These are phyloP conservation scores for Bombardia bombarda DNA, from an alignment of 495 filamentous ascomycete species.

Conservation along the genomic window DNA sequence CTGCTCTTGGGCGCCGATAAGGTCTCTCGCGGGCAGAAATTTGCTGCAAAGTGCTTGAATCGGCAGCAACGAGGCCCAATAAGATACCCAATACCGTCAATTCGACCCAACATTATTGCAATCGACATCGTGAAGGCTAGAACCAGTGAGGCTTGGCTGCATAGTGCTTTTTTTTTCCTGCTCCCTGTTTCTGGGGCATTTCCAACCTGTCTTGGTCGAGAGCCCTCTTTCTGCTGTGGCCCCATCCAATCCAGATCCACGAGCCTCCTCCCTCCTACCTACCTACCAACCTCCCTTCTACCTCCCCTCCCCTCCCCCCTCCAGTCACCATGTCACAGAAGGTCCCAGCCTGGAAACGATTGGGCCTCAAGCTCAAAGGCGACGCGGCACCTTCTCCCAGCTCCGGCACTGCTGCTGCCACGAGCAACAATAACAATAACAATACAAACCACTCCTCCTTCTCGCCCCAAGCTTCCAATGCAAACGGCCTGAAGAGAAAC, in stretches of 20 bases:
- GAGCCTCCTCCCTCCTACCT: slow-evolving; percentile 10
- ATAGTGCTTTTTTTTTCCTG: not conserved
- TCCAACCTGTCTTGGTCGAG: slow-evolving; percentile 4
- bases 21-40: slow-evolving; percentile 23
- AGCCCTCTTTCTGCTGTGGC: not conserved
- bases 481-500: slow-evolving; percentile 31
- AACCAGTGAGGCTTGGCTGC: slow-evolving; percentile 6
- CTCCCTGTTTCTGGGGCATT: slow-evolving; percentile 4
- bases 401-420: slow-evolving; percentile 8
- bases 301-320: slow-evolving; percentile 4
- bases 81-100: no score
- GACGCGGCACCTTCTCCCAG: slow-evolving; percentile 16
- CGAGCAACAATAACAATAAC: no score
- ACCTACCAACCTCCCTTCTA: slow-evolving; percentile 3
- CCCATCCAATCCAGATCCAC: no score
- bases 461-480: no score
- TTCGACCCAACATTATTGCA: slow-evolving; percentile 13
- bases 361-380: slow-evolving; percentile 68
- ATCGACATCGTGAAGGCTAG: slow-evolving; percentile 14
- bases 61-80: slow-evolving; percentile 20
- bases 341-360: slow-evolving; percentile 69
- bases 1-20: slow-evolving; percentile 22
- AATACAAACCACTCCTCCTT: no score
- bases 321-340: slow-evolving; percentile 29
- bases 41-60: slow-evolving; percentile 18